Conservation (phyloP, 2,329 filamentous ascomycete genomes). For the Endocalyx cinctus region DNA sequence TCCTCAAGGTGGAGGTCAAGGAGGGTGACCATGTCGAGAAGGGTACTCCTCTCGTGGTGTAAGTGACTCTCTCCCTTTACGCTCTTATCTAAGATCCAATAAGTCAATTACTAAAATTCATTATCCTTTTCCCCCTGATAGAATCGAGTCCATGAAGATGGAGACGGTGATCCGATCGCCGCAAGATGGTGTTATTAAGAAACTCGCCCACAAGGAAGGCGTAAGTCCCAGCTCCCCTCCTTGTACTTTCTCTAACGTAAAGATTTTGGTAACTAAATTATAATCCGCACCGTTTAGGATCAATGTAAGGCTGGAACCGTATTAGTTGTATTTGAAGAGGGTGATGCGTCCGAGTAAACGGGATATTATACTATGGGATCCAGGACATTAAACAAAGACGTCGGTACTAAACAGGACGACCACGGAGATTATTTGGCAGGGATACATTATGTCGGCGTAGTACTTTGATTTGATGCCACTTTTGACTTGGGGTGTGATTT, state of each 20-base stretch:
- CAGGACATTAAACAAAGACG: too few species aligned
- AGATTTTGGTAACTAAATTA: too few species aligned
- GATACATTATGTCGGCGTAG: too few species aligned
- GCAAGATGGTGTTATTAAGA: constrained; percentile 66
- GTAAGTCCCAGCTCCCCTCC: constrained; percentile 42
- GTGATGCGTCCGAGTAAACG: constrained; percentile 9
- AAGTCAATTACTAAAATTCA: too few species aligned
- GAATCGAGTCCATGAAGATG: constrained; percentile 88
- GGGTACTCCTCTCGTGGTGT: constrained; percentile 82
- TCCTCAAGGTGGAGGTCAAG: constrained; percentile 80
- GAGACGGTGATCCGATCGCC: constrained; percentile 78
- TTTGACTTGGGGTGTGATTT: too few species aligned
- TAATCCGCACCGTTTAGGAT: constrained; percentile 56
- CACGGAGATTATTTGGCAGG: too few species aligned
- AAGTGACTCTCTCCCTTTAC: constrained; percentile 29
- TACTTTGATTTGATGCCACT: too few species aligned
- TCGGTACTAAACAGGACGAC: too few species aligned
- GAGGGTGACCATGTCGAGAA: constrained; percentile 81
- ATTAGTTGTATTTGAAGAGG: constrained; percentile 67
- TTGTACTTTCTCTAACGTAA: neutral
- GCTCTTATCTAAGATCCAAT: neutral
- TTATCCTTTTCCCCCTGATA: too few species aligned
- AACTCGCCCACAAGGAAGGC: constrained; percentile 69
- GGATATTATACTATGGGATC: neutral
- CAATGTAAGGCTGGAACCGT: constrained; percentile 75